Base-by-base conservation (phyloP, 805 yeast genomes). In the Teunomyces pallodes region DNA sequence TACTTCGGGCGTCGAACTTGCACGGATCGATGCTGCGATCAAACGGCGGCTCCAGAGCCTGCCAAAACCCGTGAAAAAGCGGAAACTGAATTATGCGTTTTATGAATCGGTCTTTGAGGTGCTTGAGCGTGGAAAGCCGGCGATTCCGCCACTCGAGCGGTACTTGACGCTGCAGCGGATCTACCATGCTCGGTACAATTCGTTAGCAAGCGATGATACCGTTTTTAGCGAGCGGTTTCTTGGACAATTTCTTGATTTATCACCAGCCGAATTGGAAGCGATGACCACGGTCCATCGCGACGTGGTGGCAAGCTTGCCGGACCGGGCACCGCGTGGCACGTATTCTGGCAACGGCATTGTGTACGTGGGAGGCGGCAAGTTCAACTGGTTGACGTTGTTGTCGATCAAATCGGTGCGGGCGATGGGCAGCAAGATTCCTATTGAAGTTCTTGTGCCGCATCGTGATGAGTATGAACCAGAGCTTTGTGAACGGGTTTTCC, bases 361-460 rank as follows among this genome's bases (percentile, higher is more conserved):
- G 26, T 82, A 75, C 57, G 90, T 87, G 27, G 95, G 92, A 31
- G 96, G 96, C 38, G 94, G 91, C 3, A 79, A 79, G 55, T 86
- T 82, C 65, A 82, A 87, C 52, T 84, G 92, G 77, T 74, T 85
- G 56, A 81, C 89, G 4, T 67, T 86, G 35, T 69, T 86, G 20
- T 81, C 88, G 8, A 77, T 89, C 46, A 79, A 79, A 56, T 76
- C 84, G 51, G 65, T 90, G 44, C 72, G 96, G 58, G 79, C 82
- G 35, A 70, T 77, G 6, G 90, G 92, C 2, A 81, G 87, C 2
- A 75, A 74, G 10, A 65, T 86, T 32, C 96, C 97, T 0, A 82
- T 90, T 16, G 97, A 90, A 70, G 86, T 90, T 8, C 77, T 88
- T 54, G 81, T 90, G 54, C 95, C 96, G 7, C 76, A 80, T 33